Base-by-base conservation (phyloP, 257 asterid species). In the Solanum bukasovii region DNA sequence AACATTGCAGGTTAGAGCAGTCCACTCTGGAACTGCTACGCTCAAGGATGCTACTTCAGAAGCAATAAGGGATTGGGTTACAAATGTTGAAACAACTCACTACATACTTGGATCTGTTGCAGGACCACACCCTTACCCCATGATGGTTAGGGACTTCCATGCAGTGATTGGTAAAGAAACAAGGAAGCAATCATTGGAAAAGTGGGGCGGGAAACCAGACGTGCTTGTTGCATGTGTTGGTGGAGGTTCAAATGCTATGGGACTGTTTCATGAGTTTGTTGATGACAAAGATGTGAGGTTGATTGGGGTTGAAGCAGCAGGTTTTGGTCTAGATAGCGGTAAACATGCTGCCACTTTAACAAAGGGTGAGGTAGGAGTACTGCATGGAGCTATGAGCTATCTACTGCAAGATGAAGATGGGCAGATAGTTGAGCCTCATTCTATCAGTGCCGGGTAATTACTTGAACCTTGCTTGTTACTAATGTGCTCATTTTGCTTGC, bases 351-450 rank as follows among this genome's bases (percentile, higher is more conserved):
- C 98, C 74, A 96, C 99, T 14, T 90, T 97, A 92, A 93, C 98
- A 21, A 93, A 91, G 89, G 99, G 99, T 82, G 98, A 97, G 90
- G 93, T 97, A 34, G 98, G 99, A 46, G 99, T 97, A 33, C 74
- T 96, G 81, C 99, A 97, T 70, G 99, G 99, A 88, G 98, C 99
- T 83, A 95, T 97, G 98, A 97, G 99, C 89, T 97, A 97, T 89
- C 88, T 97, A 91, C 87, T 97, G 92, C 99, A 97, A 90, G 99
- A 97, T 90, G 98, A 93, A 13, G 99, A 97, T 85, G 99, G 98
- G 77, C 98, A 97, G 90, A 97, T 97, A 46, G 56, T 94, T 49
- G 99, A 95, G 94, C 99, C 99, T 49, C 98, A 97, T 92, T 97
- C 99, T 13, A 94, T 96, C 9, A 96, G 98, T 89, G 99, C 98